Conservation (phyloP, 1,284 basidiomycete genomes). For the Apiotrichum akiyoshidainum region DNA sequence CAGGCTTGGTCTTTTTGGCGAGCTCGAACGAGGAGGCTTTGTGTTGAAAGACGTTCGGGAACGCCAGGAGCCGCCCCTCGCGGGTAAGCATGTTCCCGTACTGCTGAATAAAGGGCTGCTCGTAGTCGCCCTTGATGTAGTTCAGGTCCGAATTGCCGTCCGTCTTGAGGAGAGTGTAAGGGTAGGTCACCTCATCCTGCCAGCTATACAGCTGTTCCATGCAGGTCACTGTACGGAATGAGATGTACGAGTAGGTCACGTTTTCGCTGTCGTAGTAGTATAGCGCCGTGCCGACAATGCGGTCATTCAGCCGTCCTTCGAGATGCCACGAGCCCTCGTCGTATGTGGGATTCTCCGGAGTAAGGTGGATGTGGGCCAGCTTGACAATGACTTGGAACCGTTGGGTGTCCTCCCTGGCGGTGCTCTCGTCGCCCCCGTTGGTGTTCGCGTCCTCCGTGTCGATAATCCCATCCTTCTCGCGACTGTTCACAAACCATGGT, state of each 20-base stretch:
- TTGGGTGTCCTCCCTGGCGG: no score
- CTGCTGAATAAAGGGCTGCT: background rate
- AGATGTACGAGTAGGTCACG: background rate
- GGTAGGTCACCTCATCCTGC: no score
- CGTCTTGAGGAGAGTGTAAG: no score
- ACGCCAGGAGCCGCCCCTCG: conserved; percentile 2
- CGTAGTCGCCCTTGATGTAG: conserved; percentile 3
- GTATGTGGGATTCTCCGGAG: conserved; percentile 8
- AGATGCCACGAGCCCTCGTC: conserved; percentile 6
- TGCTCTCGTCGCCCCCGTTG: no score
- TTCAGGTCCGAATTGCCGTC: no score
- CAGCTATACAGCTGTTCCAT: no score
- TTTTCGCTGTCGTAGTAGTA: conserved; percentile 10
- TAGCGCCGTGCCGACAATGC: conserved; percentile 2
- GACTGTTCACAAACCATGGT: no score
- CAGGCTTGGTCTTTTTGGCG: conserved; percentile 6
- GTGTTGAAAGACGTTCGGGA: conserved; percentile 7
- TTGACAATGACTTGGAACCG: conserved; percentile 10
- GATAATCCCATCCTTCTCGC: no score
- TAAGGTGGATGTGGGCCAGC: conserved; percentile 10
- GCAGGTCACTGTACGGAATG: conserved; percentile 1
- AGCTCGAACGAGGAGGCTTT: background rate
- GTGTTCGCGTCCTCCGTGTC: no score
- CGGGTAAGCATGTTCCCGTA: background rate
- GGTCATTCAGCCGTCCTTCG: conserved; percentile 5